Conservation (phyloP, 2,329 filamentous ascomycete genomes). For the Trichoderma sp. region DNA sequence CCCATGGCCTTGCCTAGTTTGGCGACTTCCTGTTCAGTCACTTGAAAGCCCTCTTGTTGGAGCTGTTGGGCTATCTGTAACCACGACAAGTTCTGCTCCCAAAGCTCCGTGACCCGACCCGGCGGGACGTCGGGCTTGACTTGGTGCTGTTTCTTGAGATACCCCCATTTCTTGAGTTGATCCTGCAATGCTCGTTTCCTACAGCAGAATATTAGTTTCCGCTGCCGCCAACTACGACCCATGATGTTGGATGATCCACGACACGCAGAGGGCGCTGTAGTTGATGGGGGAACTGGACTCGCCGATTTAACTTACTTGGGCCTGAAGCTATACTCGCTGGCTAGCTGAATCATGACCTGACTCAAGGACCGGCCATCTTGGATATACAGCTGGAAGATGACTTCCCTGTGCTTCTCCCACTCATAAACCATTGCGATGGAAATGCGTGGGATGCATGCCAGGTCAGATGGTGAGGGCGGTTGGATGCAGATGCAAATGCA, state of each 20-base stretch:
- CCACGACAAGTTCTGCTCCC: conserved; percentile 71
- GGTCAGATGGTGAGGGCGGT: not conserved
- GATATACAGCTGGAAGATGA: not conserved
- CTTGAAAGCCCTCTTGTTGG: conserved; percentile 67
- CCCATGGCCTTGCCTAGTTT: conserved; percentile 67
- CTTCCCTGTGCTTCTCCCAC: not conserved
- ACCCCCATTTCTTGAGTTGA: conserved; percentile 76
- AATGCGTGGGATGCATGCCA: not conserved
- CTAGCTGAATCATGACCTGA: not conserved
- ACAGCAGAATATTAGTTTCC: conserved; percentile 26
- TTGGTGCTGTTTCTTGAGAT: conserved; percentile 60
- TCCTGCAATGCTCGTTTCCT: conserved; percentile 75
- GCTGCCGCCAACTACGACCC: not conserved
- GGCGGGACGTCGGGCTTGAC: conserved; percentile 69
- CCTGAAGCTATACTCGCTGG: not conserved
- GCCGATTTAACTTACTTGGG: not conserved
- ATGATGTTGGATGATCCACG: not conserved
- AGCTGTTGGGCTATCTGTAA: conserved; percentile 71
- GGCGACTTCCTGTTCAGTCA: conserved; percentile 69
- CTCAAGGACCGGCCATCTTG: not conserved
- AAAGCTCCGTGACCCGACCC: conserved; percentile 70
- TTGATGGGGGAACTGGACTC: not conserved
- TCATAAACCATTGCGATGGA: not conserved
- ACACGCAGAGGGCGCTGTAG: not conserved
- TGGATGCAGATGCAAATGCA: too few relatives aligned